Base-by-base conservation (phyloP, 1,284 basidiomycete species). In the Fomitopsis schrenkii region DNA sequence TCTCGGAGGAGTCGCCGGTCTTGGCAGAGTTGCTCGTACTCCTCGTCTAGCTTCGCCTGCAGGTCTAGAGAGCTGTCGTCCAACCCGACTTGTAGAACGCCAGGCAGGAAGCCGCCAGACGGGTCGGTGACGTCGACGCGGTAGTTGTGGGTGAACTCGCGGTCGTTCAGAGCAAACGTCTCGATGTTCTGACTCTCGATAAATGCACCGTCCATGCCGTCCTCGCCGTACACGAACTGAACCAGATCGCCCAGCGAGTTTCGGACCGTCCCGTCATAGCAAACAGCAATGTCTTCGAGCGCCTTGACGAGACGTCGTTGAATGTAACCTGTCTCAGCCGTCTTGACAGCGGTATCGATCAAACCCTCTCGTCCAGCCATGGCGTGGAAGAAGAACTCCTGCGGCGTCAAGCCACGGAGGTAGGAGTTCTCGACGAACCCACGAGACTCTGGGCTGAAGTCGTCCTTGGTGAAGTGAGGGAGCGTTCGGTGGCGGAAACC, bases 401-500 rank as follows among this genome's bases (percentile, higher is more conserved):
- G 96, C 0, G 97, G 96, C 0, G 97, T 99, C 64, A 99, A 76
- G 55, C 97, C 97, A 67, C 97, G 91, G 35, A 99, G 82, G 72
- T 99, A 99, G n/a, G 97, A 99, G 76, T 99, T 99, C 75, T 99
- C 97, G 64, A 99, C 97, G 75, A 99, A 99, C 10, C 97, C 97
- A 63, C 97, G 89, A n/a, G 95, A 90, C 72, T 99, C 96, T 2
- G 97, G 96, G 71, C 95, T 95, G 78, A 97, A 99, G 76, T 99
- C 97, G 71, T 99, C 97, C 81, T 99, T 98, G 14, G 95, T 93
- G 77, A 98, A 99, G 74, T 99, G 97, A 0, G 97, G 97, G 19
- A 99, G 80, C 0, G 95, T 94, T 33, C 97, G 91, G 77, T 99
- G 96, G 62, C 90, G 91, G 87, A 99, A 99, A 19, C 97, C 97